Conservation (phyloP, 768 basidiomycete genomes). For the Lentinus brumalis region DNA sequence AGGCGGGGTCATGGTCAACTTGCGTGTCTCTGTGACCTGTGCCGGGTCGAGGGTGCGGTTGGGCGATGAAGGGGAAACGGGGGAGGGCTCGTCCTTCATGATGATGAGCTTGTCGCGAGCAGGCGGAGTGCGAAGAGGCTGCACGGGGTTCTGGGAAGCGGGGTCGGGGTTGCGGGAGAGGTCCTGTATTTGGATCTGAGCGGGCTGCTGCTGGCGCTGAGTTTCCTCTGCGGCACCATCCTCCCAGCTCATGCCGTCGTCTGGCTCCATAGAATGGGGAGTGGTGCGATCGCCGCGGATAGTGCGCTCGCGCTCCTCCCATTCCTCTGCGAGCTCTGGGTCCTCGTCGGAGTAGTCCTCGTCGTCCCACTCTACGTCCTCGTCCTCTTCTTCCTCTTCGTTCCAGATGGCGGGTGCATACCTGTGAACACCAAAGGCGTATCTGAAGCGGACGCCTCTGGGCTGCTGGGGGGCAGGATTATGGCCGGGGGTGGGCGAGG, state of each 20-base stretch:
- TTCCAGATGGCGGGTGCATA: slow-evolving; percentile 85
- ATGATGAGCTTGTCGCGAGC: slow-evolving; percentile 50
- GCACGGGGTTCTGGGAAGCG: slow-evolving; percentile 29
- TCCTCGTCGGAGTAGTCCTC: slow-evolving; percentile 75
- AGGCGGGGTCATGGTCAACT: slow-evolving; percentile 76
- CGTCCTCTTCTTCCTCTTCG: slow-evolving; percentile 68
- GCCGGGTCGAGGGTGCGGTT: slow-evolving; percentile 59
- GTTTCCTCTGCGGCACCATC: slow-evolving; percentile 59
- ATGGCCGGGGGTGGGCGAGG: slow-evolving; percentile 50
- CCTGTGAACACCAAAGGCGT: slow-evolving; percentile 64
- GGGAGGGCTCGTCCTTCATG: slow-evolving; percentile 27
- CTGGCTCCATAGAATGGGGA: slow-evolving; percentile 54
- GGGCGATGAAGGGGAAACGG: slow-evolving; percentile 32
- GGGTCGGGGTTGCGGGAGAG: slow-evolving; percentile 34
- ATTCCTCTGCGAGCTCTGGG: slow-evolving; percentile 56
- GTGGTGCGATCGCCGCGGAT: slow-evolving; percentile 30
- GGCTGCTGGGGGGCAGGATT: slow-evolving; percentile 27
- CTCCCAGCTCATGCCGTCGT: slow-evolving; percentile 91
- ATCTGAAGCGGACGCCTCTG: slow-evolving; percentile 67
- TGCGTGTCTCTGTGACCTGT: slow-evolving; percentile 71
- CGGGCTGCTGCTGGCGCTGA: slow-evolving; percentile 25
- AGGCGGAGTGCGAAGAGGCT: slow-evolving; percentile 43
- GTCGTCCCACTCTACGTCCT: slow-evolving; percentile 63
- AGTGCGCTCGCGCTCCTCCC: slow-evolving; percentile 44
- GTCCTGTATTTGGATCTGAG: slow-evolving; percentile 23